Evolutionary conservation across 768 basidiomycete genomes (phyloP), one percentile per base, ranked within the genome.

Genomic region (Hypholoma sublateritium): DNA sequence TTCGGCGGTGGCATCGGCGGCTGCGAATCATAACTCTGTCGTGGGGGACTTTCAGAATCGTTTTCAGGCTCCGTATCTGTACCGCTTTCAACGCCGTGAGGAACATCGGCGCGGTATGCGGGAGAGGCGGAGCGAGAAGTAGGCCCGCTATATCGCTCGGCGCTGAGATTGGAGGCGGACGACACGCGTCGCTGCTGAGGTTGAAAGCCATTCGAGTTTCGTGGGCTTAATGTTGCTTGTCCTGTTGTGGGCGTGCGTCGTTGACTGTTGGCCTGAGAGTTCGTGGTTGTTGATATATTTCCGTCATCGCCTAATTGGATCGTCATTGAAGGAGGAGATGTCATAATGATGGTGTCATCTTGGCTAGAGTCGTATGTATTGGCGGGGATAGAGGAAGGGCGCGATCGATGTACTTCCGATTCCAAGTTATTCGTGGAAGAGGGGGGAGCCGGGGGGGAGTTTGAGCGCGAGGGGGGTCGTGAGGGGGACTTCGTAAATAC

Each of bases 71-170:
- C 89, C 0, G 84, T 86, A 59, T 91, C 89, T 2, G 86, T 87
- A 13, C 84, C 88, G 62, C 87, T 89, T 71, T 90, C 89, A 16
- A 91, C 76, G 12, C 83, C 76, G 49, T 81, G 84, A 55, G 89
- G 90, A 9, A 91, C 88, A 65, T 91, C 89, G 0, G 81, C 83
- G 35, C 72, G 78, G 64, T 86, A 83, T 2, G 82, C 77, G 4
- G 88, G 87, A 0, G 87, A 87, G 3, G 77, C 73, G 13, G 87
- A 83, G 53, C 75, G 77, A 21, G 79, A 77, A 53, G 74, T 65
- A 56, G 70, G 65, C 44, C 64, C 69, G n/a, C 65, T 61, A 43
- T 60, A 65, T 34, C 67, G 63, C n/a, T 75, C 66, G 43, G 63
- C 43, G 58, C 69, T 62, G 57, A 62, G 61, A 63, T 59, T 74